A percentile compares a stretch with the other conserved stretches of the same genome.
These are phyloP conservation scores for Bruguiera gymnorhiza DNA, from an alignment of 345 rosid genomes.

Conservation along the genomic window DNA sequence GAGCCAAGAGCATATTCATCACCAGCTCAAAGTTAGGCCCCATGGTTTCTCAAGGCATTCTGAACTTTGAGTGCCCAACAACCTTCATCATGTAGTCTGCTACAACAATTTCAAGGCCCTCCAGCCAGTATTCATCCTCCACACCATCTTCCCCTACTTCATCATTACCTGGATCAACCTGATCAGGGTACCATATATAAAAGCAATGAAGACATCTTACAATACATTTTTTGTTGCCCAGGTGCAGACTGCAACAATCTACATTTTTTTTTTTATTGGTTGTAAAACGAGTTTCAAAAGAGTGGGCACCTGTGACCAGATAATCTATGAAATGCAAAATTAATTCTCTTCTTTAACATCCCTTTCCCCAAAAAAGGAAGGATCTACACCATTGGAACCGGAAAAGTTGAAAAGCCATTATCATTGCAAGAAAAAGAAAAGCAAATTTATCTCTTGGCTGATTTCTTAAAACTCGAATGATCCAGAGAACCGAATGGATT, in stretches of 20 bases:
- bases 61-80: no score
- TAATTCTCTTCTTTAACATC: no score
- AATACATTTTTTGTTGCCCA: background rate
- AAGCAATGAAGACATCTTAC: background rate
- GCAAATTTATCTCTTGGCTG: conserved; percentile 32
- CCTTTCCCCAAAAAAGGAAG: no score
- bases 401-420: background rate
- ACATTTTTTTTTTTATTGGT: no score
- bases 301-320: no score
- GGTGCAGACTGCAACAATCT: no score
- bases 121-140: conserved; percentile 94
- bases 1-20: background rate
- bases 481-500: no score
- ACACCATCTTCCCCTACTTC: conserved; percentile 95
- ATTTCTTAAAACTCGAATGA: no score
- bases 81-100: no score
- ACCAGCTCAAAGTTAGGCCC: conserved; percentile 32
- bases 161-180: conserved; percentile 88
- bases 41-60: no score
- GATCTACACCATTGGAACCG: background rate
- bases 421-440: background rate
- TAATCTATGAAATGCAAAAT: no score
- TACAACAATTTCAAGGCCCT: conserved; percentile 88
- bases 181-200: conserved; percentile 13
- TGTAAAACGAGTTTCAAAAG: no score